Evolutionary conservation across 345 rosid species (phyloP).

Genomic region (Citrus cavaleriei): DNA sequence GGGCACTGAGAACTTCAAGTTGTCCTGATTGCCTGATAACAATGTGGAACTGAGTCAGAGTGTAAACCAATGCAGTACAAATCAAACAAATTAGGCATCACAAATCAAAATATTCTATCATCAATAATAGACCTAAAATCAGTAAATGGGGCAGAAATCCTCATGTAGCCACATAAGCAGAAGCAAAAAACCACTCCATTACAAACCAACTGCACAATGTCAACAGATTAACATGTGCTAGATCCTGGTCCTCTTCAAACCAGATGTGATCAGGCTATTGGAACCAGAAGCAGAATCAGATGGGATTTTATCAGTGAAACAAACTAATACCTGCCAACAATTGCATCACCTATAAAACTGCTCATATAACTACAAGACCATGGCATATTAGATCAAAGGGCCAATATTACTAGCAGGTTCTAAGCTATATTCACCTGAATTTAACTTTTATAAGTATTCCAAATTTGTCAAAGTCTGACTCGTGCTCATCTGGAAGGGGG

Average conservation of each 20-base stretch:
- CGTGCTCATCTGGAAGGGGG: slow-evolving; percentile 67
- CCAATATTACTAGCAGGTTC: background rate
- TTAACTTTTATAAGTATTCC: slow-evolving; percentile 90
- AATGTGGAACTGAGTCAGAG: slow-evolving; percentile 15
- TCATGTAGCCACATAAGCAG: background rate
- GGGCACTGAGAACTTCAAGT: slow-evolving; percentile 90
- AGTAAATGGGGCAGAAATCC: background rate
- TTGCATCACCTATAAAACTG: background rate
- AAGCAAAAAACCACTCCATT: background rate
- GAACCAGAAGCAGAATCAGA: slow-evolving; percentile 56
- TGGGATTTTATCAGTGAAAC: slow-evolving; percentile 5
- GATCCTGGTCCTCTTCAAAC: slow-evolving; percentile 77
- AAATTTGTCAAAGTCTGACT: slow-evolving; percentile 71
- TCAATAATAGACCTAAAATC: background rate
- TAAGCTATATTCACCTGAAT: slow-evolving; percentile 56
- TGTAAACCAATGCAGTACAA: background rate
- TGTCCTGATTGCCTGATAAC: slow-evolving; percentile 64
- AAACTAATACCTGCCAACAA: background rate
- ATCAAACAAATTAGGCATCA: background rate
- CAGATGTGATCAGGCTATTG: slow-evolving; percentile 46
- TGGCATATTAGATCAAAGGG: background rate
- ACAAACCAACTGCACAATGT: background rate
- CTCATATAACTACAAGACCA: background rate
- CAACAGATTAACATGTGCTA: background rate
- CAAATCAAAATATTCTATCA: slow-evolving; percentile 3